phyloP scores from a whole-genome alignment of 2,329 filamentous ascomycete genomes.

The Monilinia vaccinii-corymbosi region DNA sequence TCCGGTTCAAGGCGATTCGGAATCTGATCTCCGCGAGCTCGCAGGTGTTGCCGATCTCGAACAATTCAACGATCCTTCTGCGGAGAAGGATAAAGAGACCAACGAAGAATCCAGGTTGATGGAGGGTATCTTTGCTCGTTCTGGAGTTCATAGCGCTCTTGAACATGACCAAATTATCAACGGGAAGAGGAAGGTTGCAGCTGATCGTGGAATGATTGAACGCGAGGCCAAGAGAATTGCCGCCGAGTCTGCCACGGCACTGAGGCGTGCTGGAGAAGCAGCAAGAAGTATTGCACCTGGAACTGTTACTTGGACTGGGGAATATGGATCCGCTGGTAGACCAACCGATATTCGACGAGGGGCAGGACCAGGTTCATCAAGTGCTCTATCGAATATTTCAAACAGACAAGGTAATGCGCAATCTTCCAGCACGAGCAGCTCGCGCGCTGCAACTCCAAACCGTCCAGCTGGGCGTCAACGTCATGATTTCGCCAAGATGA shows the following conservation, averaged over 20 bases:
- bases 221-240: conserved; percentile 75
- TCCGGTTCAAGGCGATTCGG: conserved; percentile 27
- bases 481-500: conserved; percentile 60
- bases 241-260: conserved; percentile 64
- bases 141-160: conserved; percentile 80
- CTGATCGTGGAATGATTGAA: conserved; percentile 70
- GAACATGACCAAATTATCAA: conserved; percentile 90
- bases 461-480: conserved; percentile 33
- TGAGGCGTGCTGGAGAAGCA: conserved; percentile 63
- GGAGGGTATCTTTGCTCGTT: conserved; percentile 78
- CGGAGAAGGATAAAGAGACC: conserved; percentile 31
- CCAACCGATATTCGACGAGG: conserved; percentile 42
- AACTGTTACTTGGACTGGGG: conserved; percentile 88
- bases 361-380: conserved; percentile 44
- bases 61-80: conserved; percentile 42
- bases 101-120: conserved; percentile 69
- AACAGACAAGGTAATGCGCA: conserved; percentile 39
- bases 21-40: conserved; percentile 42
- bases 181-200: conserved; percentile 59
- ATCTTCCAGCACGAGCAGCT: conserved; percentile 35
- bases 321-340: conserved; percentile 67
- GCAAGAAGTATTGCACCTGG: conserved; percentile 69
- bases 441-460: conserved; percentile 39
- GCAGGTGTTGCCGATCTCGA: conserved; percentile 56
- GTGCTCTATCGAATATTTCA: conserved; percentile 48